Conservation (phyloP, 306 rosid species). For the Datisca glomerata region DNA sequence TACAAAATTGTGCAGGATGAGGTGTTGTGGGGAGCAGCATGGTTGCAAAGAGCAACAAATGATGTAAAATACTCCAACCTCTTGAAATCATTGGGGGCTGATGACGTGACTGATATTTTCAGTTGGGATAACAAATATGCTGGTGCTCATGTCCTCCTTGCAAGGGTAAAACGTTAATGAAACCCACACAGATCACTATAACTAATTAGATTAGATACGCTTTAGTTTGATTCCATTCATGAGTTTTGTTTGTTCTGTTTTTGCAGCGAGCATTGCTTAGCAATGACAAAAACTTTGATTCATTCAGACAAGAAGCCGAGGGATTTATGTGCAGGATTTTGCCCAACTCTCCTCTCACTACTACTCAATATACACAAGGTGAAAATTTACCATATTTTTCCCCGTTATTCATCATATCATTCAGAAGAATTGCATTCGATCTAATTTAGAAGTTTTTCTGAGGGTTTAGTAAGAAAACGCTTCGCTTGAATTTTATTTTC, state of each 20-base stretch:
- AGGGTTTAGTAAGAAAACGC: too few species aligned
- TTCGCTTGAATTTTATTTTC: too few species aligned
- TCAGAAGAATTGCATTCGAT: neutral
- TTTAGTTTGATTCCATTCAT: neutral
- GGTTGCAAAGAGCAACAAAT: conserved; percentile 85
- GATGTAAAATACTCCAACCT: conserved; percentile 39
- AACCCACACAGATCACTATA: too few species aligned
- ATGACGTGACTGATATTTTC: conserved; percentile 69
- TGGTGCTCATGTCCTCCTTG: conserved; percentile 73
- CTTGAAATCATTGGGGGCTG: conserved; percentile 50
- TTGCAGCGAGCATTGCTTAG: conserved; percentile 44
- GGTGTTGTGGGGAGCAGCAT: conserved; percentile 86
- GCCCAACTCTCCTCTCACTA: conserved; percentile 79
- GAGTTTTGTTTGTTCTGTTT: neutral
- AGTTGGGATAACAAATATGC: conserved; percentile 98
- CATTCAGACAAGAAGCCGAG: conserved; percentile 66
- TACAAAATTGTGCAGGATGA: conserved; percentile 44
- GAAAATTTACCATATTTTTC: too few species aligned
- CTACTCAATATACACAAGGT: conserved; percentile 88
- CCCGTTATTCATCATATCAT: too few species aligned
- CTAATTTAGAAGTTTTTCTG: too few species aligned
- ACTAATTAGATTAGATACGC: too few species aligned
- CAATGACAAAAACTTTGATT: conserved; percentile 51
- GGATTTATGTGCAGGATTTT: conserved; percentile 75
- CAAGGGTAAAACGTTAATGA: too few species aligned